Evolutionary conservation across 2,329 filamentous ascomycete genomes (phyloP).

Genomic region (Fusarium sp.): DNA sequence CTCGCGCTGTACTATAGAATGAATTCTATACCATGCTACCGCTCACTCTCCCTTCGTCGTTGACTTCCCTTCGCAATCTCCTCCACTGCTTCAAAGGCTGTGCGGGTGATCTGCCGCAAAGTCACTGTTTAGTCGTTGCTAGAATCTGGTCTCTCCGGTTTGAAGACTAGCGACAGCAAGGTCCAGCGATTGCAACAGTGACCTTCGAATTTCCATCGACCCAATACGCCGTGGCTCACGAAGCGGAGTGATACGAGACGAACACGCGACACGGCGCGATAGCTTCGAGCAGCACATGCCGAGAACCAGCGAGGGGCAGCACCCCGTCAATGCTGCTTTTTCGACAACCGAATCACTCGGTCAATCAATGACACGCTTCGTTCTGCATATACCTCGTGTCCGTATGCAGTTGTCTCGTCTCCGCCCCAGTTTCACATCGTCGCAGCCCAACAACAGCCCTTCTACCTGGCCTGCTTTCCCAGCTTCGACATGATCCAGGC

Average conservation of each 20-base stretch:
- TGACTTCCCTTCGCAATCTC: background rate
- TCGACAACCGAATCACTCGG: too few species aligned
- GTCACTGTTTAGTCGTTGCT: background rate
- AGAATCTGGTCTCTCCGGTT: background rate
- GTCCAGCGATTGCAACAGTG: rapidly evolving
- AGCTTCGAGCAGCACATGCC: background rate
- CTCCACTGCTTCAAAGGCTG: background rate
- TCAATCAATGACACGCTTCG: too few species aligned
- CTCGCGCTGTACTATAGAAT: rapidly evolving
- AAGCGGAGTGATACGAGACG: background rate
- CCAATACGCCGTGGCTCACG: background rate
- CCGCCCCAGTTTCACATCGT: too few species aligned
- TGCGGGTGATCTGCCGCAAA: rapidly evolving
- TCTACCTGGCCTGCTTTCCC: too few species aligned
- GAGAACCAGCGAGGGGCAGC: too few species aligned
- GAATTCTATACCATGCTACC: rapidly evolving
- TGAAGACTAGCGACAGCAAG: background rate
- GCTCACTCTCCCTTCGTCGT: background rate
- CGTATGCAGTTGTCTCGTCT: too few species aligned
- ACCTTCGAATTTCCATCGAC: background rate
- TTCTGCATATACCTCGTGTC: too few species aligned
- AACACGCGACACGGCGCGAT: background rate
- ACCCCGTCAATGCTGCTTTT: too few species aligned
- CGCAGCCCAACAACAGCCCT: too few species aligned
- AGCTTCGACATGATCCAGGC: background rate